These are phyloP conservation scores for Flaveria bidentis DNA, from an alignment of 129 eudicot genomes.

Conservation along the genomic window DNA sequence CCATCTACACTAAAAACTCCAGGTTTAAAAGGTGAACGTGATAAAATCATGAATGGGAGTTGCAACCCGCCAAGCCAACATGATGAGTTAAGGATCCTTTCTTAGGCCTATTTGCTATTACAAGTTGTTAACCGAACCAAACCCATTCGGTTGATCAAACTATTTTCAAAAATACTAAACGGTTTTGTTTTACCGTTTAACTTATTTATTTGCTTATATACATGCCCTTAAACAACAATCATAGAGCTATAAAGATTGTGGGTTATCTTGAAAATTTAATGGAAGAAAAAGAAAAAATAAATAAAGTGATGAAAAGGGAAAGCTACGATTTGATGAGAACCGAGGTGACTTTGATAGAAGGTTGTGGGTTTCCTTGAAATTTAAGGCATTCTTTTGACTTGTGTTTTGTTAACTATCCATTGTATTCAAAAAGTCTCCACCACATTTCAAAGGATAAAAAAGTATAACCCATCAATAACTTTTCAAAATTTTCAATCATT, in stretches of 20 bases:
- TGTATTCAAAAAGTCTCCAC: conserved; percentile 34
- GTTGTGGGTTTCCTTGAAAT: conserved; percentile 33
- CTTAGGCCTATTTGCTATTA: neutral
- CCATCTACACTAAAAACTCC: too few relatives aligned
- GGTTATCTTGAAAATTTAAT: too few relatives aligned
- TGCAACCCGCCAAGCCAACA: too few relatives aligned
- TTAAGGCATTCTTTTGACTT: conserved; percentile 33
- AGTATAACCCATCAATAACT: conserved; percentile 17
- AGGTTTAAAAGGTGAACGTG: too few relatives aligned
- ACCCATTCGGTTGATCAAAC: neutral
- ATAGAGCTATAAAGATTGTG: neutral
- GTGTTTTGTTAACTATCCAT: conserved; percentile 7
- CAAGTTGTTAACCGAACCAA: neutral
- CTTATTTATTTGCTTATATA: neutral
- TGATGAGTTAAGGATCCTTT: too few relatives aligned
- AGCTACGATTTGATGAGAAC: neutral
- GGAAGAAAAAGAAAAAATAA: neutral
- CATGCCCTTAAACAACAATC: neutral
- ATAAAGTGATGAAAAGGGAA: neutral
- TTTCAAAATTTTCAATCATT: conserved; percentile 21
- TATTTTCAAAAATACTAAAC: neutral
- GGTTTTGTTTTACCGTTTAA: neutral
- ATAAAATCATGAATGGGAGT: too few relatives aligned
- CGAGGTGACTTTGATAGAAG: conserved; percentile 19
- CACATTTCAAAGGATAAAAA: conserved; percentile 14